Base-by-base conservation (phyloP, 164 flowering plant genomes). In the Brasenia schreberi region DNA sequence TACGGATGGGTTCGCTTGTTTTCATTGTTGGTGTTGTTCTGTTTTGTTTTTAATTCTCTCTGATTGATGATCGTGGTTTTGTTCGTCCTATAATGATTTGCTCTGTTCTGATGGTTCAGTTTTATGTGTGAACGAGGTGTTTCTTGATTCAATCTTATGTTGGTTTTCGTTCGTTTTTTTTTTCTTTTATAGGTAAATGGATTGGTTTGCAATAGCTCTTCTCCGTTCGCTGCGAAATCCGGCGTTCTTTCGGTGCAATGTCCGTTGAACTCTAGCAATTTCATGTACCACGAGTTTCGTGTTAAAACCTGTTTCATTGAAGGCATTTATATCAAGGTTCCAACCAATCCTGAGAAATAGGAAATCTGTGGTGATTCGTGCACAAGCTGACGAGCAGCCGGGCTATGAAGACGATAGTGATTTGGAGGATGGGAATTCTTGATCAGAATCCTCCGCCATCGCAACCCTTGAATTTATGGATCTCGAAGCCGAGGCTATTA, bases 401-500 rank as follows among this genome's bases (percentile, higher is more conserved):
- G 53, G 1, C 1, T 45, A 3, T 45, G 53, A 45, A 45, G 53
- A 45, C 12, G 53, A 45, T 45, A 12, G 53, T 45, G 53, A 12
- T 12, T 45, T 12, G 53, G 11, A 45, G 3, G 6, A 45, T 1
- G 53, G 7, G 53, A 7, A 7, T 45, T 45, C 53, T 45, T 45
- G 4, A 12, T 45, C 53, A 45, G 53, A 12, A 45, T 7, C 53
- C 11, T 45, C 53, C 53, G 2, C 53, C 53, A 12, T 45, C 6
- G 53, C 53, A 45, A 45, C 53, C 53, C 53, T 45, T 7, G 75
- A 53, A 17, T 68, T 33, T n/a, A 67, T 33, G 18, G 83, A 72
- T 56, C 64, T 61, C 16, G 76, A 65, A 3, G 69, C 52, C 19
- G 79, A 70, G 62, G 66, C 16, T 3, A 83, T 65, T n/a, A 69